Percentiles rank a stretch among this genome's conserved stretches.
Evolutionary conservation across 768 basidiomycete genomes (phyloP).

Genomic region (Suillus occidentalis): DNA sequence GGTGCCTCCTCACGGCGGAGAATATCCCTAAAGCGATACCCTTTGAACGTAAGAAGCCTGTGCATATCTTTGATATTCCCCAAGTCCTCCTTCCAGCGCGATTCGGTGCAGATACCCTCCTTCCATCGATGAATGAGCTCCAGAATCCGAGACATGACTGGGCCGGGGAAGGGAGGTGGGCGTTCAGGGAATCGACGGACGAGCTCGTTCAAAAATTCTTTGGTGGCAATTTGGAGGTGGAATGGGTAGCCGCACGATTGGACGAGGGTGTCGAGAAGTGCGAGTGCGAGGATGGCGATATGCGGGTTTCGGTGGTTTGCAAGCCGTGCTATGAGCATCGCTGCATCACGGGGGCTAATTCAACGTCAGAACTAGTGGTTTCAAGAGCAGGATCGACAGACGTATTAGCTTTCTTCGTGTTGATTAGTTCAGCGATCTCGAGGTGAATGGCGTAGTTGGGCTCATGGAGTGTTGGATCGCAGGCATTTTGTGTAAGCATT

Average conservation of each 20-base stretch:
- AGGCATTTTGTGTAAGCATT: conserved; percentile 75
- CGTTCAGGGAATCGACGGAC: conserved; percentile 97
- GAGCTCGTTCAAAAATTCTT: conserved; percentile 98
- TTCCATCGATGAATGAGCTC: conserved; percentile 95
- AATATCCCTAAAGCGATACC: conserved; percentile 71
- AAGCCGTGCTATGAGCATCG: conserved; percentile 78
- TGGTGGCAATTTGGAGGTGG: conserved; percentile 94
- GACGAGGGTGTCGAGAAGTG: conserved; percentile 88
- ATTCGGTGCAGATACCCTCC: conserved; percentile 84
- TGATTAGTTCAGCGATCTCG: conserved; percentile 92
- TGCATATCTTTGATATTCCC: conserved; percentile 99
- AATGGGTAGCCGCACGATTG: conserved; percentile 97
- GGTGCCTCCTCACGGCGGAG: conserved; percentile 20
- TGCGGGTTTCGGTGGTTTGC: conserved; percentile 95
- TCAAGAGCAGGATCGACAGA: conserved; percentile 38
- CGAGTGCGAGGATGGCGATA: conserved; percentile 80
- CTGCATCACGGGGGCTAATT: conserved; percentile 84
- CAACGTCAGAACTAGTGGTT: not conserved
- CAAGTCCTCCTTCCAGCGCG: conserved; percentile 93
- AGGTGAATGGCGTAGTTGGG: conserved; percentile 92
- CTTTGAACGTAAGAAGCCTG: conserved; percentile 89
- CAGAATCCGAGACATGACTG: conserved; percentile 92
- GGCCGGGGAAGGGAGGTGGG: conserved; percentile 91
- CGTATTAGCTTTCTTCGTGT: conserved; percentile 96
- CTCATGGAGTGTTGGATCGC: conserved; percentile 82